Conservation (phyloP, 225 moss, liverwort and hornwort species). For the Sphagnum tenellum region DNA sequence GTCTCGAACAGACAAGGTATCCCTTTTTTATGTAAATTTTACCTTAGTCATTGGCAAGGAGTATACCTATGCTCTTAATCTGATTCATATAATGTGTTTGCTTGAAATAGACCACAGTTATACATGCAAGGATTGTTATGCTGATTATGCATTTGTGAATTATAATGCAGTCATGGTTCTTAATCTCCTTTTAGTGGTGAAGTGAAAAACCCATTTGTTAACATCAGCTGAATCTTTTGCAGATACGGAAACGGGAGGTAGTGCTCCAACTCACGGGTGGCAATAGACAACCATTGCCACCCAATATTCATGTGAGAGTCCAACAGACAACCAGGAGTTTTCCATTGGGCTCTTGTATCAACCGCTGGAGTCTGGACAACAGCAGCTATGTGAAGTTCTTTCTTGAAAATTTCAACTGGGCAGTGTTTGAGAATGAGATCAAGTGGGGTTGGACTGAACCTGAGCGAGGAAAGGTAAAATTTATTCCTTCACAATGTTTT, state of each 20-base stretch:
- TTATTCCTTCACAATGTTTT: too few species aligned
- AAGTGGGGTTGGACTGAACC: conserved; percentile 92
- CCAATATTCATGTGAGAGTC: conserved; percentile 44
- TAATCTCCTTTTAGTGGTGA: too few species aligned
- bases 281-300: conserved; percentile 27
- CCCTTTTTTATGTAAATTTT: too few species aligned
- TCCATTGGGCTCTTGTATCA: conserved; percentile 80
- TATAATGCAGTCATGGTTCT: too few species aligned
- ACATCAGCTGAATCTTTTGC: neutral
- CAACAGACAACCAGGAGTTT: conserved; percentile 70
- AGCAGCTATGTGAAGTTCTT: conserved; percentile 53
- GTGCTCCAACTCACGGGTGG: conserved; percentile 32
- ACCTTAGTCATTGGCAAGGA: too few species aligned
- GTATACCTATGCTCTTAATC: too few species aligned
- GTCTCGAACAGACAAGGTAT: conserved; percentile 67
- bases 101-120: too few species aligned
- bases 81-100: too few species aligned
- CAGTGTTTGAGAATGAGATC: conserved; percentile 91
- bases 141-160: too few species aligned
- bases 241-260: conserved; percentile 86
- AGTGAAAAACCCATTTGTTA: too few species aligned
- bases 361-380: conserved; percentile 60
- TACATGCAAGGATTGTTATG: too few species aligned
- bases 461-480: conserved; percentile 20
- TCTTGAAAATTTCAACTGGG: conserved; percentile 81